Percentiles rank a stretch among this genome's conserved stretches.
phyloP scores from a whole-genome alignment of 805 yeast genomes.

The Myxozyma nipponensis region DNA sequence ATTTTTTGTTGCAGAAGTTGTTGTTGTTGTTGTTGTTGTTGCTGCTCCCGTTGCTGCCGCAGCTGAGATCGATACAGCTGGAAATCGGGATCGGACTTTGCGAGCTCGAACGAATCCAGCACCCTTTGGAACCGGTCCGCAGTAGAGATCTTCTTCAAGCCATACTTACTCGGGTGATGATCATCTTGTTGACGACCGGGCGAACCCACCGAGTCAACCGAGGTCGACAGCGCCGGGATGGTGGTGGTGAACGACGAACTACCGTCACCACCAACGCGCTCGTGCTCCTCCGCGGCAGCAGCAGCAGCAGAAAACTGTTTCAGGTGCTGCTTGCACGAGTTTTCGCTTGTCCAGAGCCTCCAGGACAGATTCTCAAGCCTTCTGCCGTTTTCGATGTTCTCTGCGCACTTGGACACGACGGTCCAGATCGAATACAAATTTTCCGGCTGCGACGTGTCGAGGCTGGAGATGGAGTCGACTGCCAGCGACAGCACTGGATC shows the following conservation, averaged over 20 bases:
- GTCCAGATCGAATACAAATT: conserved; percentile 35
- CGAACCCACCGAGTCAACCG: conserved; percentile 7
- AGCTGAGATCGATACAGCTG: conserved; percentile 7
- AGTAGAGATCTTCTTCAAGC: conserved; percentile 8
- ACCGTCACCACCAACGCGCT: no score
- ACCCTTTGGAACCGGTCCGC: conserved; percentile 31
- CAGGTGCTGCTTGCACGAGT: neutral
- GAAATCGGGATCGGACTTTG: conserved; percentile 12
- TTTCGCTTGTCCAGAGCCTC: conserved; percentile 38
- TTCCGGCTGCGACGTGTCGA: conserved; percentile 33
- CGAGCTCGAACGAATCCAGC: conserved; percentile 27
- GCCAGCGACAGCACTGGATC: conserved; percentile 29
- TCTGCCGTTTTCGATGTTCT: conserved; percentile 38
- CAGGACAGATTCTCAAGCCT: conserved; percentile 41
- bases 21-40: neutral
- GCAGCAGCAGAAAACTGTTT: neutral
- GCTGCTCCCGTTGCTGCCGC: neutral
- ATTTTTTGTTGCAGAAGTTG: neutral
- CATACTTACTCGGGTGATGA: conserved; percentile 8
- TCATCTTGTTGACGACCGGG: conserved; percentile 10
- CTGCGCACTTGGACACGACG: conserved; percentile 38
- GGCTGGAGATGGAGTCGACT: conserved; percentile 19
- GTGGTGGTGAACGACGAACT: neutral
- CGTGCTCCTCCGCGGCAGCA: no score
- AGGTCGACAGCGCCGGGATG: conserved; percentile 8